A percentile compares a stretch with the other conserved stretches of the same genome.
phyloP scores from a whole-genome alignment of 2,329 filamentous ascomycete genomes.

The Albifimbria verrucaria region DNA sequence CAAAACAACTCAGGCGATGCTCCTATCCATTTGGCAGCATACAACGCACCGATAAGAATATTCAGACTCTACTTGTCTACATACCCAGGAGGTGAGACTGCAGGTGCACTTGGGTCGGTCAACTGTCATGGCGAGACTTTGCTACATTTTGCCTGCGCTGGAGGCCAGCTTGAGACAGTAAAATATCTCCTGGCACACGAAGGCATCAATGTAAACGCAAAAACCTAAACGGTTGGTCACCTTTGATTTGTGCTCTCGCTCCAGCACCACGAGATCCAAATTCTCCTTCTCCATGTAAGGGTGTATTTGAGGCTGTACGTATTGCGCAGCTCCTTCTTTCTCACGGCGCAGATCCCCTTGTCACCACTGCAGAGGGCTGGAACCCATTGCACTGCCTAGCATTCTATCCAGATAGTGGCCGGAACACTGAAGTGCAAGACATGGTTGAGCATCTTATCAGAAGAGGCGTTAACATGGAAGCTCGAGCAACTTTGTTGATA shows the following conservation, averaged over 20 bases:
- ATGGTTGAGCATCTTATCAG: slow-evolving; percentile 9
- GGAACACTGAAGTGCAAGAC: neutral
- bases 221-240: slow-evolving; percentile 25
- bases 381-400: slow-evolving; percentile 20
- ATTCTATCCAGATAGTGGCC: slow-evolving; percentile 3
- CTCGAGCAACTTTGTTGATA: slow-evolving; percentile 4
- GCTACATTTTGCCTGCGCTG: slow-evolving; percentile 25
- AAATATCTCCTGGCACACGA: slow-evolving; percentile 11
- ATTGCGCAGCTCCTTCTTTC: slow-evolving; percentile 17
- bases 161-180: slow-evolving; percentile 14
- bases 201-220: slow-evolving; percentile 16
- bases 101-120: slow-evolving; percentile 4
- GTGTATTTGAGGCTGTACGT: slow-evolving; percentile 2
- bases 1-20: slow-evolving; percentile 18
- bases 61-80: slow-evolving; percentile 15
- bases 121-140: slow-evolving; percentile 20
- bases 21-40: slow-evolving; percentile 16
- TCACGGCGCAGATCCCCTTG: slow-evolving; percentile 15
- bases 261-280: slow-evolving; percentile 6
- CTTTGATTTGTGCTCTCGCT: slow-evolving; percentile 22
- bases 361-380: slow-evolving; percentile 20
- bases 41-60: slow-evolving; percentile 9
- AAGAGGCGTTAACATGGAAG: slow-evolving; percentile 5
- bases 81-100: neutral
- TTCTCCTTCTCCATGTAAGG: neutral